Conservation (phyloP, 495 filamentous ascomycete genomes). For the Lophiotrema nucula region DNA sequence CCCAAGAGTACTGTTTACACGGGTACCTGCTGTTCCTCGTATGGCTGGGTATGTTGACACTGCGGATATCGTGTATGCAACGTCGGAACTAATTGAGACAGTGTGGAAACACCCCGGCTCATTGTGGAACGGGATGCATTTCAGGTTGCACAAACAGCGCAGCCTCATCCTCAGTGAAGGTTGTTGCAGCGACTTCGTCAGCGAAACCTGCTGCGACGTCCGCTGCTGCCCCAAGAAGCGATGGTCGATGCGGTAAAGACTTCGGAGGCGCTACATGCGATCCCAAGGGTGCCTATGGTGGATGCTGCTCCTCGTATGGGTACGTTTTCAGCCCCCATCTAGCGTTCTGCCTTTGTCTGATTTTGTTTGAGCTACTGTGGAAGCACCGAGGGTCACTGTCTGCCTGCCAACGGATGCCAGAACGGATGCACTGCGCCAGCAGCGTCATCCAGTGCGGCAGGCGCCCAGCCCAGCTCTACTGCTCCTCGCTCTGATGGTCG, state of each 20-base stretch:
- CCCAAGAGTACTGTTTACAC: conserved; percentile 39
- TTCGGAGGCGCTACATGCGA: conserved; percentile 36
- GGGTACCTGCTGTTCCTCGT: conserved; percentile 34
- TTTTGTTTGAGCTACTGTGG: conserved; percentile 35
- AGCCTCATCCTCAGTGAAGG: conserved; percentile 1
- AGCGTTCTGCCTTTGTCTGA: no score
- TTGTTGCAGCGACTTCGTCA: no score
- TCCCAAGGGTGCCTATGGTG: conserved; percentile 34
- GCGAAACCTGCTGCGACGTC: no score
- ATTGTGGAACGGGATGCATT: conserved; percentile 42
- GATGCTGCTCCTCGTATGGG: conserved; percentile 27
- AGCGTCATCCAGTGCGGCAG: conserved; percentile 1
- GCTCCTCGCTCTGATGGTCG: conserved; percentile 21
- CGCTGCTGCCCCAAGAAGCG: conserved; percentile 1
- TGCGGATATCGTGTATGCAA: neutral
- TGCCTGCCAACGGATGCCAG: conserved; percentile 39
- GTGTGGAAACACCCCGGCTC: conserved; percentile 40
- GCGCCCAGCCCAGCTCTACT: neutral
- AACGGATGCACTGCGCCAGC: conserved; percentile 37
- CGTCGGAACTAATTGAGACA: conserved; percentile 5
- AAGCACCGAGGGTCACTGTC: conserved; percentile 36
- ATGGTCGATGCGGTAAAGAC: conserved; percentile 38
- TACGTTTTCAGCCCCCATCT: no score
- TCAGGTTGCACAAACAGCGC: conserved; percentile 36
- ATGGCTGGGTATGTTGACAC: conserved; percentile 36